Base-by-base conservation (phyloP, 257 asterid genomes). In the Mentha longifolia region DNA sequence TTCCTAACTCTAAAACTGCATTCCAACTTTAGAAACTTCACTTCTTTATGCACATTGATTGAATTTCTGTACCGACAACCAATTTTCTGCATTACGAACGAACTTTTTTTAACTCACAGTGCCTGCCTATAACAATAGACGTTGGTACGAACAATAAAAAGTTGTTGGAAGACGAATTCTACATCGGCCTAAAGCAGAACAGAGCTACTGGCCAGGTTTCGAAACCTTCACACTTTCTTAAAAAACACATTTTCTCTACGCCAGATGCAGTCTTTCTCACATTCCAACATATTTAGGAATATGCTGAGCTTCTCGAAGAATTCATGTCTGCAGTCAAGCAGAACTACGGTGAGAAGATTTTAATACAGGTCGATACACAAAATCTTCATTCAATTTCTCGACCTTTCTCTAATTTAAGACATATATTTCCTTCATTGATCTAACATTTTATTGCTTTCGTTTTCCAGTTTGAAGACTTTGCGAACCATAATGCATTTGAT, bases 391-490 rank as follows among this genome's bases (percentile, higher is more conserved):
- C 47, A 47, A 49, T 74, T 47, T 12, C 42, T 70, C 37, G 37
- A 25, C 62, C 46, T 28, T 57, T 31, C 43, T 37, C 31, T 25
- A 64, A 45, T 30, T 15, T 35, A 25, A 37, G 37, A 6, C 37
- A 17, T 42, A n/a, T n/a, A 20, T 42, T 41, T 41, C 39, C 20
- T 57, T 28, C 12, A 57, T 69, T 49, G 60, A 50, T 57, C 46
- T 49, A 71, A 57, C 42, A 25, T 57, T 30, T 13, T 70, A 50
- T 20, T 63, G 41, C n/a, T 25, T 31, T 17, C 37, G 9, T 42
- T 75, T 76, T 63, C 41, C 85, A 92, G 97, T 92, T 92, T 76
- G 98, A 92, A 81, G 97, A 92, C 80, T 92, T 92, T 74, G 98
- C 97, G 50, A 92, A 92, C 84, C 97, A 90, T 73, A 88, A 90